These are phyloP conservation scores for Phylloporus sp. DNA, from an alignment of 768 basidiomycete genomes.

Conservation along the genomic window DNA sequence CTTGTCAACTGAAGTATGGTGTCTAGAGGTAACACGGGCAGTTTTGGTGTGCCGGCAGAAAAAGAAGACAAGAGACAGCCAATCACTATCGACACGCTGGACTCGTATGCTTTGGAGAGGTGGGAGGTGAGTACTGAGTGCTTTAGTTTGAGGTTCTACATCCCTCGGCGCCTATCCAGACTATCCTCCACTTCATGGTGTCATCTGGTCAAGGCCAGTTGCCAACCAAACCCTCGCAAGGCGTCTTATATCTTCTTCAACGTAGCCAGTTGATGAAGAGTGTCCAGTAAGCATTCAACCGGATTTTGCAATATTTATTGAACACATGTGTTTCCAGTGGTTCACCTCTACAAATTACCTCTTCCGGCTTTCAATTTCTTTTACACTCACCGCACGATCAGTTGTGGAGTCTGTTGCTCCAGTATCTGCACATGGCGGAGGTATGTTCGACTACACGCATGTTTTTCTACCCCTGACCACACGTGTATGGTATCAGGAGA, in stretches of 20 bases:
- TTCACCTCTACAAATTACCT: constrained; percentile 75
- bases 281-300: constrained; percentile 47
- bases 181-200: constrained; percentile 97
- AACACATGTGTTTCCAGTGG: constrained; percentile 37
- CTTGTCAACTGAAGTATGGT: constrained; percentile 3
- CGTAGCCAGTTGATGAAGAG: constrained; percentile 83
- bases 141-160: background rate
- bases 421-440: constrained; percentile 85
- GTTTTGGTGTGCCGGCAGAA: constrained; percentile 78
- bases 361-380: constrained; percentile 93
- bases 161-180: constrained; percentile 42
- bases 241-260: constrained; percentile 79
- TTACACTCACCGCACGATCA: constrained; percentile 93
- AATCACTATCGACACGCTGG: constrained; percentile 59
- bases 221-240: constrained; percentile 72
- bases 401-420: constrained; percentile 89
- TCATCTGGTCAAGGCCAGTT: constrained; percentile 81
- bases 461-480: constrained; percentile 11
- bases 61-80: constrained; percentile 56
- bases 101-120: constrained; percentile 77
- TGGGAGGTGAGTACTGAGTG: constrained; percentile 69
- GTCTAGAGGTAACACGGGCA: constrained; percentile 65
- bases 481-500: constrained; percentile 47
- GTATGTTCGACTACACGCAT: constrained; percentile 36
- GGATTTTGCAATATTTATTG: background rate